Evolutionary conservation across 441 rosid species (phyloP).

Genomic region (Populus hybrid): DNA sequence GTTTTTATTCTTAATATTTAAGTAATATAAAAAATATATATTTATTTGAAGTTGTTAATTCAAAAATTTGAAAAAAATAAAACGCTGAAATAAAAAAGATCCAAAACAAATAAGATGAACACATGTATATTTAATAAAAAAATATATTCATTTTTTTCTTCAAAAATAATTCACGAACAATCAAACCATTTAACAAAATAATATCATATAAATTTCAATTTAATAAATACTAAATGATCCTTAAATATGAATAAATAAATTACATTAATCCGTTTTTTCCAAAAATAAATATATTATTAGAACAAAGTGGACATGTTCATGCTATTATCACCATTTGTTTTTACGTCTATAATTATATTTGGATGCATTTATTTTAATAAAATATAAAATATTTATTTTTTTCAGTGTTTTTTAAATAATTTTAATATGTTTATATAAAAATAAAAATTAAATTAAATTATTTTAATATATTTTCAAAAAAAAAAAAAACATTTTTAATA

Average conservation of each 20-base stretch:
- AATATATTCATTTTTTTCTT: neutral
- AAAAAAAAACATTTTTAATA: too few relatives aligned
- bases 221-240: neutral
- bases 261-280: neutral
- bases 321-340: neutral
- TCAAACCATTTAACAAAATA: neutral
- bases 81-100: neutral
- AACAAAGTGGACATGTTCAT: neutral
- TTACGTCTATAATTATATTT: too few relatives aligned
- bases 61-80: neutral
- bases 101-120: too few relatives aligned
- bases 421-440: too few relatives aligned
- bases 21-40: too few relatives aligned
- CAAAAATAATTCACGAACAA: neutral
- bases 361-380: too few relatives aligned
- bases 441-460: too few relatives aligned
- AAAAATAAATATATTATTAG: neutral
- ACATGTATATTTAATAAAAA: neutral
- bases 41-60: too few relatives aligned
- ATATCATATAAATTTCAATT: neutral
- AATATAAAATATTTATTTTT: too few relatives aligned
- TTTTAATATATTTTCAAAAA: too few relatives aligned
- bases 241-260: neutral
- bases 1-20: too few relatives aligned
- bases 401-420: too few relatives aligned